A percentile compares a stretch with the other conserved stretches of the same genome.
These are phyloP conservation scores for Colletotrichum tabaci DNA, from an alignment of 2,329 filamentous ascomycete species.

Conservation along the genomic window DNA sequence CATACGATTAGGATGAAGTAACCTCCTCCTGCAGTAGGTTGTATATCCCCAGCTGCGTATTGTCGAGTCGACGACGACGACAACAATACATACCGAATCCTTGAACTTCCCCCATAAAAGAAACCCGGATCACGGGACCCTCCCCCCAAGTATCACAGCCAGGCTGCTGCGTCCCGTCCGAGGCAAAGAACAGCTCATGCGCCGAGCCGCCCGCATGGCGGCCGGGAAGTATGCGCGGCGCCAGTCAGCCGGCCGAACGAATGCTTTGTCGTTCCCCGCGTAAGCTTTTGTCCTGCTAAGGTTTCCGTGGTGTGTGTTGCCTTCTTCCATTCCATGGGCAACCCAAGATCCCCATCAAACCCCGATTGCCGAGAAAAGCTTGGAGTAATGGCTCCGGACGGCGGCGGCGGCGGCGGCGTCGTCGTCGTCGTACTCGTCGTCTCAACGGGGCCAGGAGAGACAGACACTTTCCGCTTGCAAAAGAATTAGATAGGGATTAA, in stretches of 20 bases:
- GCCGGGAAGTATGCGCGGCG: not conserved
- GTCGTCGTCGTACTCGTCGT: not conserved
- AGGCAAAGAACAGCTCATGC: slow-evolving; percentile 7
- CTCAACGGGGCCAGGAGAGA: too few species aligned
- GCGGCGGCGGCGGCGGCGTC: not conserved
- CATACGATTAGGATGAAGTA: too few species aligned
- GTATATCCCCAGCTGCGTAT: too few species aligned
- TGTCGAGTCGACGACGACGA: too few species aligned
- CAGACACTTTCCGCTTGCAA: slow-evolving; percentile 13
- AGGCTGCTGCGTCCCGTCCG: slow-evolving; percentile 1
- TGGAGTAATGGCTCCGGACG: slow-evolving; percentile 30
- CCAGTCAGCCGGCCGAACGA: not conserved
- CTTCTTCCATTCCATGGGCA: slow-evolving; percentile 8
- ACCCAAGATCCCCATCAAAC: slow-evolving; percentile 22
- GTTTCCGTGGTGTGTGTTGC: not conserved
- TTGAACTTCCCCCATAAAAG: not conserved
- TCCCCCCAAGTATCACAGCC: too few species aligned
- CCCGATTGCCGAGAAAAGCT: slow-evolving; percentile 27
- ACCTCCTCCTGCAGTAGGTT: too few species aligned
- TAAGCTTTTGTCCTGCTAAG: not conserved
- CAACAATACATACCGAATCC: slow-evolving; percentile 8
- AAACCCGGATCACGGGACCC: too few species aligned
- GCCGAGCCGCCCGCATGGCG: slow-evolving; percentile 5
- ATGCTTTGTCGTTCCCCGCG: too few species aligned
- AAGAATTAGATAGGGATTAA: too few species aligned